These are phyloP conservation scores for Lachancea sp. DNA, from an alignment of 805 yeast genomes.

Conservation along the genomic window DNA sequence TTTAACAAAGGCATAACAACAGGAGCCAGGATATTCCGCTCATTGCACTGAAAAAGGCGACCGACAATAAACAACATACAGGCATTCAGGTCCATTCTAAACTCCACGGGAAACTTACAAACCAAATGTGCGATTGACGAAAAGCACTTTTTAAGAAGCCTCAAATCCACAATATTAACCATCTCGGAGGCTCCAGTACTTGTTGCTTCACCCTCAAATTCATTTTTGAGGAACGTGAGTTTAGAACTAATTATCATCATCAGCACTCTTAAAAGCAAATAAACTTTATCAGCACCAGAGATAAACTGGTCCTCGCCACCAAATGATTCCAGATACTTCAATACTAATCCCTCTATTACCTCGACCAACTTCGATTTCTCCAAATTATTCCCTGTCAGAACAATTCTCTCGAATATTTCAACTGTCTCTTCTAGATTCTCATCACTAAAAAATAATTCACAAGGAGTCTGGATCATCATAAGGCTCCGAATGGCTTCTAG, in stretches of 20 bases:
- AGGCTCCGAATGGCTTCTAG: slow-evolving; percentile 49
- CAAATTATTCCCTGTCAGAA: slow-evolving; percentile 47
- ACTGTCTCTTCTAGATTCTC: slow-evolving; percentile 67
- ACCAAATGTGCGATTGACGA: slow-evolving; percentile 52
- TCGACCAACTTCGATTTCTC: slow-evolving; percentile 46
- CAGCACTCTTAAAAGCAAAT: slow-evolving; percentile 70
- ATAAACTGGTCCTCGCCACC: slow-evolving; percentile 38
- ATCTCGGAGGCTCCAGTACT: too few species aligned
- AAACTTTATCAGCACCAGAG: slow-evolving; percentile 65
- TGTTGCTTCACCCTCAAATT: neutral
- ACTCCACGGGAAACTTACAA: slow-evolving; percentile 56
- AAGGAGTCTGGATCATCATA: slow-evolving; percentile 49
- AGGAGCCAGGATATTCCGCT: slow-evolving; percentile 42
- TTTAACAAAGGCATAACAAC: slow-evolving; percentile 47
- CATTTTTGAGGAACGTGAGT: slow-evolving; percentile 1
- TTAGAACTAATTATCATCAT: slow-evolving; percentile 45
- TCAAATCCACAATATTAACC: slow-evolving; percentile 32
- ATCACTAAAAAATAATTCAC: slow-evolving; percentile 56
- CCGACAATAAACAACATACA: slow-evolving; percentile 62
- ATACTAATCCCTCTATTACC: slow-evolving; percentile 52
- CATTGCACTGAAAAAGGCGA: slow-evolving; percentile 42
- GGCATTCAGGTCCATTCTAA: slow-evolving; percentile 63
- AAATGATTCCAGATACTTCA: slow-evolving; percentile 31
- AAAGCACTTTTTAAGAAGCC: slow-evolving; percentile 44
- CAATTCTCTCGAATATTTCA: slow-evolving; percentile 67